These are phyloP conservation scores for Hyaloscypha hepaticicola DNA, from an alignment of 495 filamentous ascomycete genomes.

Conservation along the genomic window DNA sequence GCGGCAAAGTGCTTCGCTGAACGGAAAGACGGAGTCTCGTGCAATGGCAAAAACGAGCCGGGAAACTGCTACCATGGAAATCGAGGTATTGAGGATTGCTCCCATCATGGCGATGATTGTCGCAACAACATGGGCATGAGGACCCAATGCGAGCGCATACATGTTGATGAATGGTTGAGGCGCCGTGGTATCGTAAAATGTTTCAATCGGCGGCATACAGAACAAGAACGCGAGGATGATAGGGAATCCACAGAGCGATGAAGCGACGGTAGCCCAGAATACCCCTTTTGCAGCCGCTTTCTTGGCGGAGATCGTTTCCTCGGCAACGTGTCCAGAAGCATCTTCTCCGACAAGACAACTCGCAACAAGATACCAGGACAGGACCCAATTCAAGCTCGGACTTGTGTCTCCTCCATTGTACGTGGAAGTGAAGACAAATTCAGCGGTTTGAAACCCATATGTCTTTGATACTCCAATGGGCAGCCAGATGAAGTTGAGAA, in stretches of 20 bases:
- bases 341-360: conserved; percentile 40
- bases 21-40: conserved; percentile 41
- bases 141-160: conserved; percentile 39
- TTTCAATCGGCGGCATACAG: conserved; percentile 35
- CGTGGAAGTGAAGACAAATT: conserved; percentile 38
- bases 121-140: conserved; percentile 38
- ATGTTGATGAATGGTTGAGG: conserved; percentile 44
- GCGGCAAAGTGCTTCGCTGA: conserved; percentile 35
- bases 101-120: conserved; percentile 40
- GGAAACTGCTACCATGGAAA: conserved; percentile 40
- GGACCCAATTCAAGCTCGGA: conserved; percentile 39
- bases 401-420: conserved; percentile 37
- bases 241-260: conserved; percentile 38
- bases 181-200: conserved; percentile 24
- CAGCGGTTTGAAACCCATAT: conserved; percentile 39
- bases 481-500: conserved; percentile 41
- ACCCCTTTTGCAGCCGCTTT: conserved; percentile 40
- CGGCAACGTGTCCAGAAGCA: conserved; percentile 40
- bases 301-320: conserved; percentile 40
- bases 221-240: conserved; percentile 41
- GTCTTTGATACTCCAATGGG: conserved; percentile 38
- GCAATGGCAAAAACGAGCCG: conserved; percentile 43
- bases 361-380: conserved; percentile 38
- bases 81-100: conserved; percentile 40
- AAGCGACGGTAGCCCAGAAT: conserved; percentile 40